Evolutionary conservation across 176 grass and related monocot genomes (phyloP).

Genomic region (Avena insularis): DNA sequence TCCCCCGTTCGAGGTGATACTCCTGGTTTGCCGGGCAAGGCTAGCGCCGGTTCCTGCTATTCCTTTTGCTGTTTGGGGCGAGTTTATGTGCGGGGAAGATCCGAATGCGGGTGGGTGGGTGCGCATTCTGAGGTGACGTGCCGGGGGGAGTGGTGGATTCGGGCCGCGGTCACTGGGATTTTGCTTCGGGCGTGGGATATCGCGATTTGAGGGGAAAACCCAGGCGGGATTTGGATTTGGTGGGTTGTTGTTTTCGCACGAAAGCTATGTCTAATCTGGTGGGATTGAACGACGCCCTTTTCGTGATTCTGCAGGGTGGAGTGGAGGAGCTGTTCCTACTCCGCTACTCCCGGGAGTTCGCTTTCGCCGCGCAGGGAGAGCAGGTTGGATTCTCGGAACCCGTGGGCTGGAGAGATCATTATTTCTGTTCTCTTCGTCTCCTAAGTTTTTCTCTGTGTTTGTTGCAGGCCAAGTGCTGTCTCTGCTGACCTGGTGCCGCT

Average conservation of each 20-base stretch:
- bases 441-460: background rate
- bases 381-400: constrained; percentile 49
- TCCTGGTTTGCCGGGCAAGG: background rate
- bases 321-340: constrained; percentile 34
- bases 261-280: constrained; percentile 28
- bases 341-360: background rate
- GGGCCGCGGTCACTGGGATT: constrained; percentile 36
- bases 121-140: constrained; percentile 5
- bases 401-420: constrained; percentile 22
- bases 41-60: background rate
- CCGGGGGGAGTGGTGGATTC: background rate
- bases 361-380: constrained; percentile 22
- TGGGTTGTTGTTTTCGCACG: constrained; percentile 39
- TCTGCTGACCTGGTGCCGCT: constrained; percentile 29
- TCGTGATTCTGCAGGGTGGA: constrained; percentile 39
- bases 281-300: constrained; percentile 26
- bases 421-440: constrained; percentile 14
- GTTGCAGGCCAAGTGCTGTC: constrained; percentile 32
- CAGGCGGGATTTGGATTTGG: constrained; percentile 24
- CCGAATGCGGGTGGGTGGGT: constrained; percentile 33
- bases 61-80: background rate
- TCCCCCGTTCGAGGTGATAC: constrained; percentile 48
- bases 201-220: constrained; percentile 16
- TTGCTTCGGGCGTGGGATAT: constrained; percentile 20
- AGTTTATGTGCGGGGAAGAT: constrained; percentile 20